Conservation (phyloP, 2,329 filamentous ascomycete species). For the Zymoseptoria brevis region DNA sequence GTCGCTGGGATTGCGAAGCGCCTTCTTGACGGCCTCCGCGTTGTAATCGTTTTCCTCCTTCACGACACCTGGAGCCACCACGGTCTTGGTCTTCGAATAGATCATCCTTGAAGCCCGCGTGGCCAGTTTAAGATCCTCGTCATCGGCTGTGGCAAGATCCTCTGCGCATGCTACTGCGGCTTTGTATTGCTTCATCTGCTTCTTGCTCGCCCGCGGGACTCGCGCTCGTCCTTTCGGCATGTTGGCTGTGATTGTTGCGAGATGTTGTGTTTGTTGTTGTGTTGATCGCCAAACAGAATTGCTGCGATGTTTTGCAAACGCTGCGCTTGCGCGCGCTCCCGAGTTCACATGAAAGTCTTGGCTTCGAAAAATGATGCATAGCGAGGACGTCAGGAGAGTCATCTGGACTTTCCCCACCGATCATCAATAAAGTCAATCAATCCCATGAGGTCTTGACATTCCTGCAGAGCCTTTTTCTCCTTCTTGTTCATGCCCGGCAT, state of each 20-base stretch:
- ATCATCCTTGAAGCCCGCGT: not conserved
- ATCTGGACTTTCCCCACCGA: constrained; percentile 15
- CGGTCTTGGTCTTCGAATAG: not conserved
- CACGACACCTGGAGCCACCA: not conserved
- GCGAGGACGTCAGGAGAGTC: not conserved
- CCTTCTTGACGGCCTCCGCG: not conserved
- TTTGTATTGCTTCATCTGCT: not conserved
- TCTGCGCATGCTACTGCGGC: not conserved
- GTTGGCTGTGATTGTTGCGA: not conserved
- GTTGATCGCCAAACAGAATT: not conserved
- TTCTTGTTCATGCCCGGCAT: constrained; percentile 49
- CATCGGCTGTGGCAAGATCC: not conserved
- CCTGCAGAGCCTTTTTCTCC: constrained; percentile 23
- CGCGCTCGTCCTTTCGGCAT: not conserved
- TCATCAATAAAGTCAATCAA: constrained; percentile 28
- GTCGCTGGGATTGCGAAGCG: too few relatives aligned
- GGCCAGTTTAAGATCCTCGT: not conserved
- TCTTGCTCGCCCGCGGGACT: not conserved
- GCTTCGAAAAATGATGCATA: not conserved
- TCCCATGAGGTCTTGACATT: constrained; percentile 27
- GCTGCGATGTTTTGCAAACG: not conserved
- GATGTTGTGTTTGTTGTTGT: not conserved
- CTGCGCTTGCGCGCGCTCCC: not conserved
- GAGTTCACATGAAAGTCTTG: not conserved
- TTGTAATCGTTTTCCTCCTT: not conserved